Conservation (phyloP, 495 filamentous ascomycete genomes). For the Hyaloscypha variabilis region DNA sequence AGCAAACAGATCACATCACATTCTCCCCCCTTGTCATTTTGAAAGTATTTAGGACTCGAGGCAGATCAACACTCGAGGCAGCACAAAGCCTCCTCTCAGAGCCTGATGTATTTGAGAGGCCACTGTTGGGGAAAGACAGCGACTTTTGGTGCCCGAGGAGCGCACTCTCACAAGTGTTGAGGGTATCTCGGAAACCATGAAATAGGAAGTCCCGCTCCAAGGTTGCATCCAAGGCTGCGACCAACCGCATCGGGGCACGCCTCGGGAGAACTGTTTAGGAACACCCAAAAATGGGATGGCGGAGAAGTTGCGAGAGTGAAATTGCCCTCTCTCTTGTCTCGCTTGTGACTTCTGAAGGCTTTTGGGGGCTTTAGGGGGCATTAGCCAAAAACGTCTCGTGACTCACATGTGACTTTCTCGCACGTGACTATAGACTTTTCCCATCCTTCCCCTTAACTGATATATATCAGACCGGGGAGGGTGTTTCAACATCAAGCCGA, state of each 20-base stretch:
- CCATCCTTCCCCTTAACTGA: neutral
- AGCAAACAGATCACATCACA: neutral
- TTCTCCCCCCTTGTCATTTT: neutral
- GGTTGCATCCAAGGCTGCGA: neutral
- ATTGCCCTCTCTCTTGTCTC: too few species aligned
- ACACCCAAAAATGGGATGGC: neutral
- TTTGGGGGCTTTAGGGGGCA: too few species aligned
- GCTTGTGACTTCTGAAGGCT: too few species aligned
- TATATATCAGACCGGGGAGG: neutral
- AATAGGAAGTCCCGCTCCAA: neutral
- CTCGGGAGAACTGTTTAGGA: neutral
- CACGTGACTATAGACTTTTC: neutral
- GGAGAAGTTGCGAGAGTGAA: neutral
- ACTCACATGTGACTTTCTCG: neutral
- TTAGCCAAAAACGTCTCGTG: neutral
- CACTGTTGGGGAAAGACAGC: neutral
- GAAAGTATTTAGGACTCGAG: neutral
- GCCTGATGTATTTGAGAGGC: neutral
- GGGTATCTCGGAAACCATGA: neutral
- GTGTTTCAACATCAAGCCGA: neutral
- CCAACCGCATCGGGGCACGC: neutral
- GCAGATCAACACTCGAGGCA: neutral
- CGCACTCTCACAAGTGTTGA: neutral
- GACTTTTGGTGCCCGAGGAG: neutral
- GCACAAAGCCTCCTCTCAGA: neutral